These are phyloP conservation scores for Schizophyllum commune DNA, from an alignment of 1,284 basidiomycete genomes.

Conservation along the genomic window DNA sequence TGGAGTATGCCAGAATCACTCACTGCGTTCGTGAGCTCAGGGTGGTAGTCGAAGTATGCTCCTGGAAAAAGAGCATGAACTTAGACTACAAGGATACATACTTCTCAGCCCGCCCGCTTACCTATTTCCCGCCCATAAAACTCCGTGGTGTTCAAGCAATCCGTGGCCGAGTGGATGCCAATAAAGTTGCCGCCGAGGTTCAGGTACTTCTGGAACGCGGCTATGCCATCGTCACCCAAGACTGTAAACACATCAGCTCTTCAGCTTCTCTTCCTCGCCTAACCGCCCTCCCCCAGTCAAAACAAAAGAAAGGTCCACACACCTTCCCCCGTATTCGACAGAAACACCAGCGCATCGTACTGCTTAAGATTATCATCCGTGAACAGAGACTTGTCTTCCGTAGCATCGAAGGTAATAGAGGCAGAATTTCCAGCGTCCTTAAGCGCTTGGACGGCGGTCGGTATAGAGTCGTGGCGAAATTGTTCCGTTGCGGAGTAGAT, in stretches of 20 bases:
- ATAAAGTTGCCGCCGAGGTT: slow-evolving; percentile 65
- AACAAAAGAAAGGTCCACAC: background rate
- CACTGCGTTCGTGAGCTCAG: slow-evolving; percentile 55
- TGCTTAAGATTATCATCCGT: slow-evolving; percentile 43
- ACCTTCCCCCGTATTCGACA: slow-evolving; percentile 68
- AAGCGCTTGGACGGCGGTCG: slow-evolving; percentile 45
- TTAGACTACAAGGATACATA: background rate
- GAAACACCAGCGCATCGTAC: slow-evolving; percentile 66
- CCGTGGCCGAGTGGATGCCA: slow-evolving; percentile 65
- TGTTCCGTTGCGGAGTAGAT: slow-evolving; percentile 47
- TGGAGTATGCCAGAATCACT: slow-evolving; percentile 16
- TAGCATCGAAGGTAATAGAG: slow-evolving; percentile 53
- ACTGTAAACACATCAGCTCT: slow-evolving; percentile 28
- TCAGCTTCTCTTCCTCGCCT: no score
- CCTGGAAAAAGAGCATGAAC: slow-evolving; percentile 23
- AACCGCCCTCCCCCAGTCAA: background rate
- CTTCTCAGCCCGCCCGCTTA: slow-evolving; percentile 8
- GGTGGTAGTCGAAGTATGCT: slow-evolving; percentile 73
- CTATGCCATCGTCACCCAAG: slow-evolving; percentile 50
- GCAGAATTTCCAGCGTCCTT: slow-evolving; percentile 26
- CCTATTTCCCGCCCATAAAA: slow-evolving; percentile 47
- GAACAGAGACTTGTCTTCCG: slow-evolving; percentile 58
- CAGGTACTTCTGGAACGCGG: slow-evolving; percentile 58
- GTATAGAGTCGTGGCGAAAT: slow-evolving; percentile 73
- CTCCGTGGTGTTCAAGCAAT: slow-evolving; percentile 49